Evolutionary conservation across 441 rosid species (phyloP).

Genomic region (Erysimum cheiri): DNA sequence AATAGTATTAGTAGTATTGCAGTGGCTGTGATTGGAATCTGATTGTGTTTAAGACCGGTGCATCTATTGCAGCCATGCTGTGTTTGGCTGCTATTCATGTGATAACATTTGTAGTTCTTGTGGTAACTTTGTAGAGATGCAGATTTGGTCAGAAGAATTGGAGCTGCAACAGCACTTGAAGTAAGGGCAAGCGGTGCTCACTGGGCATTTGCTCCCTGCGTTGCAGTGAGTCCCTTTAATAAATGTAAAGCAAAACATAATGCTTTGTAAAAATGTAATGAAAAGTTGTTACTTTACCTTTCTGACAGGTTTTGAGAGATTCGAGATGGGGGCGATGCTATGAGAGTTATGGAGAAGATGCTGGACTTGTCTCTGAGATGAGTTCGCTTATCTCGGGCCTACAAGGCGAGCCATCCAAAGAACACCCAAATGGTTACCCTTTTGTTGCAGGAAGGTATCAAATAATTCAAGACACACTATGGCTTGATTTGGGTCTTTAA

Average conservation of each 20-base stretch:
- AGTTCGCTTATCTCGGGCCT: conserved; percentile 67
- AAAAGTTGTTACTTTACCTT: neutral
- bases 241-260: too few relatives aligned
- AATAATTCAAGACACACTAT: neutral
- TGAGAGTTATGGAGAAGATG: conserved; percentile 86
- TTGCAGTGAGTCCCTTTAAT: conserved; percentile 66
- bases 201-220: conserved; percentile 88
- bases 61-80: neutral
- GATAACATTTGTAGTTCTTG: neutral
- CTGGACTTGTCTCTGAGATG: conserved; percentile 69
- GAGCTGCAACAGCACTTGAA: conserved; percentile 90
- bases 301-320: conserved; percentile 71
- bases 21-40: neutral
- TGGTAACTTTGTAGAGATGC: conserved; percentile 56
- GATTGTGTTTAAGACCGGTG: conserved; percentile 9
- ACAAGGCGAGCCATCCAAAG: conserved; percentile 78
- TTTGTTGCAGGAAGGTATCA: conserved; percentile 81
- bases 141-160: conserved; percentile 74
- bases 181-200: conserved; percentile 85
- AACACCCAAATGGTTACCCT: conserved; percentile 78
- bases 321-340: conserved; percentile 92
- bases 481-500: neutral
- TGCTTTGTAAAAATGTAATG: neutral
- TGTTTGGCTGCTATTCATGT: neutral
- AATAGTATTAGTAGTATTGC: neutral